Conservation (phyloP, 768 basidiomycete genomes). For the Auricularia heimuer region DNA sequence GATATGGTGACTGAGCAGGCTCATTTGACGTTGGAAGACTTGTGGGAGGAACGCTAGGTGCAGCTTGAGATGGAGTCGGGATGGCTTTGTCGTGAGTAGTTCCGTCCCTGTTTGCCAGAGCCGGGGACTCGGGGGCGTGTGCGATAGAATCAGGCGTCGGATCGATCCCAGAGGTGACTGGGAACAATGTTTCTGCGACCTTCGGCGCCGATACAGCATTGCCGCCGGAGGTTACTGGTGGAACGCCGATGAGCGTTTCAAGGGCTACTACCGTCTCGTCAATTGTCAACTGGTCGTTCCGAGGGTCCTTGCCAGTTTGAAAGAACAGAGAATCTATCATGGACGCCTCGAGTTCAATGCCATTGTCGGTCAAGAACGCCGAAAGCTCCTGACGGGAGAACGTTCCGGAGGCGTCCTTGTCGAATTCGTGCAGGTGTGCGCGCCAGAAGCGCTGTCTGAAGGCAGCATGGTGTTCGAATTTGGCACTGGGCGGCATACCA, state of each 20-base stretch:
- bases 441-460: not conserved
- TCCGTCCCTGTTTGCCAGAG: too few species aligned
- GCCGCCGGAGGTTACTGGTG: not conserved
- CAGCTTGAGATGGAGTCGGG: too few species aligned
- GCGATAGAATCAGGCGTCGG: too few species aligned
- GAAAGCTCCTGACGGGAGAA: not conserved
- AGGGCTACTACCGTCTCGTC: not conserved
- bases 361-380: not conserved
- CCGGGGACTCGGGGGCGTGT: too few species aligned
- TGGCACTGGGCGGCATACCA: not conserved
- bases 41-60: too few species aligned
- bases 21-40: too few species aligned
- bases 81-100: too few species aligned
- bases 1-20: too few species aligned
- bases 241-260: not conserved
- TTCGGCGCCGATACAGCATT: too few species aligned
- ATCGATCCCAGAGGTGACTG: too few species aligned
- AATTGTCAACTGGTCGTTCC: not conserved
- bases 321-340: not conserved
- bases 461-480: not conserved
- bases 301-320: not conserved
- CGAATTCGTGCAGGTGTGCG: not conserved
- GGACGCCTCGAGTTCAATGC: not conserved
- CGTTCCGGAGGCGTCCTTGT: not conserved
- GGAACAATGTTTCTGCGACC: too few species aligned